A percentile compares a stretch with the other conserved stretches of the same genome.
These are phyloP conservation scores for Schizopora paradoxa DNA, from an alignment of 1,284 basidiomycete genomes.

Conservation along the genomic window DNA sequence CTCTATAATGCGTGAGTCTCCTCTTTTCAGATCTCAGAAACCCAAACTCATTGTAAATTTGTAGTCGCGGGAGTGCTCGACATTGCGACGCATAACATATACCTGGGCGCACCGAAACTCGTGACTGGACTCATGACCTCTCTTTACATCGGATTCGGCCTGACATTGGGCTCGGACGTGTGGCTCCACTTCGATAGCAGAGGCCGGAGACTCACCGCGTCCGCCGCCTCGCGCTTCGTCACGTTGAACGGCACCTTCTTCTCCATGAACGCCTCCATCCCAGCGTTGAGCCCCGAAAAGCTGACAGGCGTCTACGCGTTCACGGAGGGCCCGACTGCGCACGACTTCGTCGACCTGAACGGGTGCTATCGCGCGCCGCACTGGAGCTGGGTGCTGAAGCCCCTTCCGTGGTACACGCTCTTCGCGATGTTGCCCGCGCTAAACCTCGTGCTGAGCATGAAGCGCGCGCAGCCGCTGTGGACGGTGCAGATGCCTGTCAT, in stretches of 20 bases:
- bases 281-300: conserved; percentile 26
- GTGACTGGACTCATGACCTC: conserved; percentile 15
- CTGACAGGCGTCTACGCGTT: conserved; percentile 24
- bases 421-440: conserved; percentile 82
- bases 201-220: conserved; percentile 23
- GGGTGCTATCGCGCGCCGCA: conserved; percentile 66
- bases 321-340: conserved; percentile 20
- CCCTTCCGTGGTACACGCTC: conserved; percentile 71
- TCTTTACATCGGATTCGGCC: conserved; percentile 34
- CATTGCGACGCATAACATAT: conserved; percentile 13
- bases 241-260: conserved; percentile 31
- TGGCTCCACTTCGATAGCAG: conserved; percentile 28
- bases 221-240: conserved; percentile 21
- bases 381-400: conserved; percentile 75
- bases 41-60: not conserved
- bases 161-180: conserved; percentile 41
- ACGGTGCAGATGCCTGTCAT: conserved; percentile 74
- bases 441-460: conserved; percentile 66
- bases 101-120: conserved; percentile 12
- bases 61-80: conserved; percentile 16
- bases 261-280: conserved; percentile 25
- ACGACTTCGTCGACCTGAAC: conserved; percentile 9
- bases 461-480: conserved; percentile 71
- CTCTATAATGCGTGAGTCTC: conserved; percentile 15
- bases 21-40: not conserved